Evolutionary conservation across 1,284 basidiomycete species (phyloP).

Genomic region (Ganoderma leucocontextum): DNA sequence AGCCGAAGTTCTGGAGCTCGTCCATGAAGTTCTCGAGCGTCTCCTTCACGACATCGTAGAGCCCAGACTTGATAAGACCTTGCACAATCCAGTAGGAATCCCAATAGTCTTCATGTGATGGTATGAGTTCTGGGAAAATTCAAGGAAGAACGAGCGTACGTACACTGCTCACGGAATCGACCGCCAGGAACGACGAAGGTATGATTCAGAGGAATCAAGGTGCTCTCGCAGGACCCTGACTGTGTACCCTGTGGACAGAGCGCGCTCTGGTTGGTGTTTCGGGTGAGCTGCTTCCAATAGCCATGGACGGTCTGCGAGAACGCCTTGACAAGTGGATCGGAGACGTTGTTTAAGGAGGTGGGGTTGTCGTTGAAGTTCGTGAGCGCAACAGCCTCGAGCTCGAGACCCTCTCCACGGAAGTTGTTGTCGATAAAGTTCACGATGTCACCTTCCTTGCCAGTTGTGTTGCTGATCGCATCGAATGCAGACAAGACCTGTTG

Average conservation of each 20-base stretch:
- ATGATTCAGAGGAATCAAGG: slow-evolving; percentile 89
- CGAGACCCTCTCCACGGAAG: slow-evolving; percentile 87
- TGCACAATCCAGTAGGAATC: slow-evolving; percentile 90
- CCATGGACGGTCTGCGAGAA: slow-evolving; percentile 83
- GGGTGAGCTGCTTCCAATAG: slow-evolving; percentile 84
- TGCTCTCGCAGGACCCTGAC: slow-evolving; percentile 74
- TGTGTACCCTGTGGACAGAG: slow-evolving; percentile 63
- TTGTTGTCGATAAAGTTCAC: slow-evolving; percentile 79
- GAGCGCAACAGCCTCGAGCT: slow-evolving; percentile 73
- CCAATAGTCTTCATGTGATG: slow-evolving; percentile 69
- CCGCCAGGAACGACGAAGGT: slow-evolving; percentile 91
- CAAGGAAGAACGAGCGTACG: slow-evolving; percentile 32
- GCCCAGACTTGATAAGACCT: slow-evolving; percentile 82
- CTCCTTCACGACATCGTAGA: slow-evolving; percentile 77
- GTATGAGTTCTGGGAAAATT: not conserved
- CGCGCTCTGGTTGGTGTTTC: slow-evolving; percentile 74
- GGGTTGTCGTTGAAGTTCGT: slow-evolving; percentile 72
- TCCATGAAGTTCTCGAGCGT: slow-evolving; percentile 95
- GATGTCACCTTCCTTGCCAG: slow-evolving; percentile 64
- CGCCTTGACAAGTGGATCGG: slow-evolving; percentile 74
- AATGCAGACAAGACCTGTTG: slow-evolving; percentile 79
- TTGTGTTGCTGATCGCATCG: slow-evolving; percentile 54
- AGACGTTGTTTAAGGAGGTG: slow-evolving; percentile 75
- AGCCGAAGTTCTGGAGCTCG: slow-evolving; percentile 81
- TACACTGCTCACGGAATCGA: slow-evolving; percentile 76